These are phyloP conservation scores for Asterella californica DNA, from an alignment of 225 moss, liverwort and hornwort species.

Conservation along the genomic window DNA sequence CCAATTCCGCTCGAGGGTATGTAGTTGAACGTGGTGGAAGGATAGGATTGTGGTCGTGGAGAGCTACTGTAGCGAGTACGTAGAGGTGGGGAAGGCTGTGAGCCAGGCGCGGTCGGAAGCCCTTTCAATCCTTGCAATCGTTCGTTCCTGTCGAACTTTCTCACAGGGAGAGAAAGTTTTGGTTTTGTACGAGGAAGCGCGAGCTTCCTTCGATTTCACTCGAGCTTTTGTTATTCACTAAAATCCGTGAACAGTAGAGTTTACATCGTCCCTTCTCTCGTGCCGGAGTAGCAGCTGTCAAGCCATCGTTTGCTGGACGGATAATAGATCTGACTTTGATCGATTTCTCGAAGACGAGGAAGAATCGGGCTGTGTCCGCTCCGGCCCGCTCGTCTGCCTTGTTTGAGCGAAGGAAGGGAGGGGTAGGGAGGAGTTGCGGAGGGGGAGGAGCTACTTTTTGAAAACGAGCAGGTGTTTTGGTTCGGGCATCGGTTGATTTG, in stretches of 20 bases:
- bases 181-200: not conserved
- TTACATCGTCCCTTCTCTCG: not conserved
- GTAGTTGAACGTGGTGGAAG: not conserved
- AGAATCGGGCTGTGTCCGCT: not conserved
- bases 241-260: not conserved
- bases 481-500: not conserved
- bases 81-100: not conserved
- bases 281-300: not conserved
- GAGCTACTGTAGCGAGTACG: not conserved
- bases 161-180: not conserved
- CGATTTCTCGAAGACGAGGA: not conserved
- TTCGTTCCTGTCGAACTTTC: not conserved
- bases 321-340: conserved; percentile 6
- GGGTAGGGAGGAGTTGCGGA: not conserved
- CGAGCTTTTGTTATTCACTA: not conserved
- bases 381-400: not conserved
- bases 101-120: not conserved
- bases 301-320: not conserved
- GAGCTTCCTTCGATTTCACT: not conserved
- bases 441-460: not conserved
- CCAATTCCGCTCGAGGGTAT: too few relatives aligned
- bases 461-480: not conserved
- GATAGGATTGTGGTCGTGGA: not conserved
- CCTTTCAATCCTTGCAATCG: not conserved
- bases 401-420: not conserved